phyloP scores from a whole-genome alignment of 179 eudicot genomes.

The Patellifolia procumbens region DNA sequence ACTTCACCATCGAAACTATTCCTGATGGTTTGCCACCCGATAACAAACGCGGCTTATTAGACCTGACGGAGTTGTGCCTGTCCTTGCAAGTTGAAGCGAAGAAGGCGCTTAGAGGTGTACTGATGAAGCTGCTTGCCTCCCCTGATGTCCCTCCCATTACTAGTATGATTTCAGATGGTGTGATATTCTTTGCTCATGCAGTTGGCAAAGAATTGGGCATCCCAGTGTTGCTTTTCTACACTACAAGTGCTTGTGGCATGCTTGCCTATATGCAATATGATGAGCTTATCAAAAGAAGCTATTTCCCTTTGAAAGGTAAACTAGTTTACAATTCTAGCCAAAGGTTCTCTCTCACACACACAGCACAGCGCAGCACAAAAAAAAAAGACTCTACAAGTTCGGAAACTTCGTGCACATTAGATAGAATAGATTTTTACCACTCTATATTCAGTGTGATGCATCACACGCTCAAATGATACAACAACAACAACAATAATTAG shows the following conservation, averaged over 20 bases:
- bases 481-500: no score
- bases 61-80: conserved; percentile 13
- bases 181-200: conserved; percentile 18
- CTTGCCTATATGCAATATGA: conserved; percentile 35
- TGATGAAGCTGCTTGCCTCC: conserved; percentile 19
- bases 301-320: conserved; percentile 46
- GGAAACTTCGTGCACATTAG: no score
- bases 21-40: conserved; percentile 40
- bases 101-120: conserved; percentile 7
- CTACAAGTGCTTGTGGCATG: conserved; percentile 46
- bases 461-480: no score
- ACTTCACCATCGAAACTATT: conserved; percentile 31
- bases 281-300: conserved; percentile 35
- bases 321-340: no score
- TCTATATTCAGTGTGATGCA: no score
- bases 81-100: conserved; percentile 8
- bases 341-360: no score
- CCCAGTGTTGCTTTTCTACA: conserved; percentile 35
- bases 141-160: conserved; percentile 17
- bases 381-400: no score
- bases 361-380: no score
- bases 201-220: conserved; percentile 37
- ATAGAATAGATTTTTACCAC: no score
- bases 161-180: conserved; percentile 24
- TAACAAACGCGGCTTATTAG: conserved; percentile 22